Evolutionary conservation across 73 alveolate species (phyloP).

Genomic region (Blepharisma stoltei): DNA sequence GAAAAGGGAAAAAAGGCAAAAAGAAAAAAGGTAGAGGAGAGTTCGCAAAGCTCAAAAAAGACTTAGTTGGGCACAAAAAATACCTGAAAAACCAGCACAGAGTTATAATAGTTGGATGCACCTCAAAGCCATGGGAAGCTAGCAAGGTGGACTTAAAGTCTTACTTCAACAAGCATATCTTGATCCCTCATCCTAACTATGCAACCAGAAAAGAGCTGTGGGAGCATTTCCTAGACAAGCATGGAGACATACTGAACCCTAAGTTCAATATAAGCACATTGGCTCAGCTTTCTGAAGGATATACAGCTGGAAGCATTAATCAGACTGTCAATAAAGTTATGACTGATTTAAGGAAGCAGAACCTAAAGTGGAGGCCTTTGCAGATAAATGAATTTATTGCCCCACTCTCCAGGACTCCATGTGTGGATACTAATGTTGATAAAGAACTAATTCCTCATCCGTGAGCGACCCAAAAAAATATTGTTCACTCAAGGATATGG

Average conservation of each 20-base stretch:
- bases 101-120: slow-evolving; percentile 74
- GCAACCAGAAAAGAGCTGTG: slow-evolving; percentile 66
- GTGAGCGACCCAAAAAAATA: background rate
- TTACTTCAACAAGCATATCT: slow-evolving; percentile 74
- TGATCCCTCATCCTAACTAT: slow-evolving; percentile 82
- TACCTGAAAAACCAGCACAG: slow-evolving; percentile 67
- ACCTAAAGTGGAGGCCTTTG: slow-evolving; percentile 65
- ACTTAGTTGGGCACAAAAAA: slow-evolving; percentile 52
- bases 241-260: slow-evolving; percentile 59
- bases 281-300: slow-evolving; percentile 83
- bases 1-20: slow-evolving; percentile 62
- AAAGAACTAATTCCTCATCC: too few relatives aligned
- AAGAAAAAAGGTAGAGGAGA: slow-evolving; percentile 64
- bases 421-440: slow-evolving; percentile 53
- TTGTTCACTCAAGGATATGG: too few relatives aligned
- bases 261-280: slow-evolving; percentile 74
- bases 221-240: slow-evolving; percentile 65
- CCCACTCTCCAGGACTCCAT: slow-evolving; percentile 64
- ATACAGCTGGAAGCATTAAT: slow-evolving; percentile 74
- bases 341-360: slow-evolving; percentile 56
- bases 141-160: slow-evolving; percentile 64
- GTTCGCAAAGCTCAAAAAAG: slow-evolving; percentile 55
- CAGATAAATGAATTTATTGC: slow-evolving; percentile 64
- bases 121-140: slow-evolving; percentile 72
- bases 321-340: slow-evolving; percentile 64